These are phyloP conservation scores for Suillus paluster DNA, from an alignment of 768 basidiomycete species.

Conservation along the genomic window DNA sequence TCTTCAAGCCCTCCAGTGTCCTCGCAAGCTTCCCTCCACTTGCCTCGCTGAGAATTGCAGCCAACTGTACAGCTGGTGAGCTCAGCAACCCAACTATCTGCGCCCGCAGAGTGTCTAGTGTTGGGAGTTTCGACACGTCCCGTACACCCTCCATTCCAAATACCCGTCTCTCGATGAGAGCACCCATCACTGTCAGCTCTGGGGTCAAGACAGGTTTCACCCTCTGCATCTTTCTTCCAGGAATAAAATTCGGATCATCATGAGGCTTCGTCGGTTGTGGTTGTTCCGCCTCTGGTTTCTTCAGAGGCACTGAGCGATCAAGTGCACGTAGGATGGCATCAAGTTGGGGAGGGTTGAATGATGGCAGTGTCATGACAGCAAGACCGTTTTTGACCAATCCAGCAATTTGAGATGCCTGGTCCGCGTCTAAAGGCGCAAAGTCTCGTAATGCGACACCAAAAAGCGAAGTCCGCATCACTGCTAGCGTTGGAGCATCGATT, in stretches of 20 bases:
- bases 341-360: constrained; percentile 75
- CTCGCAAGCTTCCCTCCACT: constrained; percentile 70
- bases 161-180: constrained; percentile 76
- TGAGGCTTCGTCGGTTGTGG: constrained; percentile 54
- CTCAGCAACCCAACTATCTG: constrained; percentile 88
- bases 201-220: constrained; percentile 59
- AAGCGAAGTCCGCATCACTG: constrained; percentile 75
- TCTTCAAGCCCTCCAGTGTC: constrained; percentile 76
- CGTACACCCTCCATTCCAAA: constrained; percentile 63
- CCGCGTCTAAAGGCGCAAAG: constrained; percentile 52
- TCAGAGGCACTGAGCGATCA: constrained; percentile 66
- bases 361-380: constrained; percentile 66
- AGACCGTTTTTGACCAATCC: constrained; percentile 61
- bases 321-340: constrained; percentile 68
- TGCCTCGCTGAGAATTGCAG: constrained; percentile 70
- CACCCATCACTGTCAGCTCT: constrained; percentile 75
- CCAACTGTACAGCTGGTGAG: constrained; percentile 73
- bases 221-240: constrained; percentile 70
- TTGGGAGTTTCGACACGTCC: constrained; percentile 74
- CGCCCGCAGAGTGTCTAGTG: constrained; percentile 74
- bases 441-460: constrained; percentile 80
- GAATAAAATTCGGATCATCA: constrained; percentile 64
- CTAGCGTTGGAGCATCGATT: constrained; percentile 54
- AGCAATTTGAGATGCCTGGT: constrained; percentile 56
- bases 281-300: constrained; percentile 54